phyloP scores from a whole-genome alignment of 148 eudicot species.

The Dianthus caryophyllus region DNA sequence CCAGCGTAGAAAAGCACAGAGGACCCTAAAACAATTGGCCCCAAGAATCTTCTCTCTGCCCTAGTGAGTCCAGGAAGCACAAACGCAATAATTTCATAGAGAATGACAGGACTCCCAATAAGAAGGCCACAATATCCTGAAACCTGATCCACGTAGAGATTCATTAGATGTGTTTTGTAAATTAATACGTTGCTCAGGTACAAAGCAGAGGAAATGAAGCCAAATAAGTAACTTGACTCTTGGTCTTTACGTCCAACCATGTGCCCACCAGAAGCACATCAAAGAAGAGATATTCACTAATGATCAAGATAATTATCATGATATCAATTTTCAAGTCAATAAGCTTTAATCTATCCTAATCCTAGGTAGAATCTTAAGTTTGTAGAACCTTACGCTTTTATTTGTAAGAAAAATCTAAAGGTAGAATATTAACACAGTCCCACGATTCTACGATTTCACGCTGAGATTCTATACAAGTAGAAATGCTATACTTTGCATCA shows the following conservation, averaged over 20 bases:
- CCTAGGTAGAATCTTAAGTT: too few relatives aligned
- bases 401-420: too few relatives aligned
- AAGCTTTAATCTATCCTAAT: too few relatives aligned
- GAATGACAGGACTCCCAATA: slow-evolving; percentile 83
- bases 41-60: slow-evolving; percentile 82
- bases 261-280: neutral
- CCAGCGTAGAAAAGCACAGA: slow-evolving; percentile 90
- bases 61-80: slow-evolving; percentile 87
- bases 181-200: neutral
- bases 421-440: too few relatives aligned
- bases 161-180: slow-evolving; percentile 2
- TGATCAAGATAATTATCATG: neutral
- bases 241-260: neutral
- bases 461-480: too few relatives aligned
- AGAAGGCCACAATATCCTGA: slow-evolving; percentile 98
- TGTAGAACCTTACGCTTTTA: too few relatives aligned
- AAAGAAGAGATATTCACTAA: neutral
- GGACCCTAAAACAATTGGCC: slow-evolving; percentile 87
- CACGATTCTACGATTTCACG: too few relatives aligned
- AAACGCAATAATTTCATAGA: slow-evolving; percentile 93
- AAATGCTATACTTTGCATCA: too few relatives aligned
- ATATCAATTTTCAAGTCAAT: too few relatives aligned
- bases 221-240: neutral
- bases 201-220: neutral
- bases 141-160: slow-evolving; percentile 48